Evolutionary conservation across 257 asterid species (phyloP).

Genomic region (Nicotiana attenuata): DNA sequence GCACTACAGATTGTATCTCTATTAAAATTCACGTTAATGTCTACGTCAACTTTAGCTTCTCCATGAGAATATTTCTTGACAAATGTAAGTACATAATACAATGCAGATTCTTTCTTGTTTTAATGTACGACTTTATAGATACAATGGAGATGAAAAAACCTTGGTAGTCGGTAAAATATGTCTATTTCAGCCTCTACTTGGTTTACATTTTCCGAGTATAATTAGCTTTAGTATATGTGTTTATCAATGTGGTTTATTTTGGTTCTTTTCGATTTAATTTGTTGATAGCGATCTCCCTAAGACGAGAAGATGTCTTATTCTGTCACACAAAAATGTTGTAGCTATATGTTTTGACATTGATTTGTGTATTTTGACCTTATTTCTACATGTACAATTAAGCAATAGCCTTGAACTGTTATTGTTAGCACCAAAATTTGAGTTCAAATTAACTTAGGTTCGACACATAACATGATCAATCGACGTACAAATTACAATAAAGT

Average conservation of each 20-base stretch:
- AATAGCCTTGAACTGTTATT: not conserved
- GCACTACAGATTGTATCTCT: not conserved
- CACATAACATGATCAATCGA: too few relatives aligned
- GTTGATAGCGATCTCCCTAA: not conserved
- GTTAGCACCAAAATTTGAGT: too few relatives aligned
- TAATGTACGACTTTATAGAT: not conserved
- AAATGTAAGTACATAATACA: not conserved
- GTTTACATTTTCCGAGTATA: not conserved
- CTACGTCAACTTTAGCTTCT: not conserved
- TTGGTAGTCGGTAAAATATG: not conserved
- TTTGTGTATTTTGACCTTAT: not conserved
- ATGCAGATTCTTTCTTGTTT: conserved; percentile 3
- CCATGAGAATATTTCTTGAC: conserved; percentile 7
- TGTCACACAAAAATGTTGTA: not conserved
- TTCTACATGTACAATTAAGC: not conserved
- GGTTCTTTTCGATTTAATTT: not conserved
- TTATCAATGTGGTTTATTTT: not conserved
- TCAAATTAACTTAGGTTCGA: too few relatives aligned
- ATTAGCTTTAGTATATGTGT: not conserved
- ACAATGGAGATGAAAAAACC: not conserved
- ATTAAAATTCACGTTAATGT: not conserved
- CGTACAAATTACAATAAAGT: too few relatives aligned
- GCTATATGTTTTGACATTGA: not conserved
- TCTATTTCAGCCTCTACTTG: not conserved
- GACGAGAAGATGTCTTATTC: not conserved